Conservation (phyloP, 106 monocot species). For the Gastrodia elata region DNA sequence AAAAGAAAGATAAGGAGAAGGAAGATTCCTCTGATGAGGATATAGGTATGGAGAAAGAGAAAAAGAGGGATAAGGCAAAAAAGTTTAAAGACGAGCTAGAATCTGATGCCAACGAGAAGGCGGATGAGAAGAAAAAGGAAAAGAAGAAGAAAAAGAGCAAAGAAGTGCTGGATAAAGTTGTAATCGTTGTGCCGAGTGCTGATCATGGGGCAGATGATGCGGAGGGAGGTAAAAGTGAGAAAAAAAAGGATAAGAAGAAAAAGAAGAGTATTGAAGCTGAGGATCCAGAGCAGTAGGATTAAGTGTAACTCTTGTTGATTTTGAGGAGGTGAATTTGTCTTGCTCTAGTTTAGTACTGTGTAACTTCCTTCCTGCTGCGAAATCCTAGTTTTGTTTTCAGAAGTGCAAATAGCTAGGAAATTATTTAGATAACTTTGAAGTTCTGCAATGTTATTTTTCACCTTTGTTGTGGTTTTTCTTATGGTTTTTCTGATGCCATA, state of each 20-base stretch:
- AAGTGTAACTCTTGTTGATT: background rate
- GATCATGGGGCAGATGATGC: conserved; percentile 5
- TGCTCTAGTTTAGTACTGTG: background rate
- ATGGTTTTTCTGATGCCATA: background rate
- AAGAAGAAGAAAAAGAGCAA: conserved; percentile 22
- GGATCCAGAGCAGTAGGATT: conserved; percentile 7
- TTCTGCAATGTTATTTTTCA: background rate
- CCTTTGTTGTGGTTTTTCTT: no score
- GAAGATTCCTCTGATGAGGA: conserved; percentile 4
- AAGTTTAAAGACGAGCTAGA: conserved; percentile 14
- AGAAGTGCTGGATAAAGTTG: conserved; percentile 2
- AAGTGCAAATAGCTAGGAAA: no score
- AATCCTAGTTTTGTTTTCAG: background rate
- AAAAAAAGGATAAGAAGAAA: conserved; percentile 72
- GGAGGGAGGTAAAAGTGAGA: conserved; percentile 33
- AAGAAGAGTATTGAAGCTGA: conserved; percentile 51
- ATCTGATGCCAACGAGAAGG: conserved; percentile 30
- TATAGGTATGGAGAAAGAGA: conserved; percentile 17
- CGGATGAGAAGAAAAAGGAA: conserved; percentile 25
- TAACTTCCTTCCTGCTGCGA: background rate
- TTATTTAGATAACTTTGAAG: no score
- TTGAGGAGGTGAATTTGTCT: background rate
- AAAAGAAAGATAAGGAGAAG: conserved; percentile 11
- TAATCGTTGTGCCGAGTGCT: background rate
- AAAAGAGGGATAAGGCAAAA: conserved; percentile 29